Percentiles rank a stretch among this genome's conserved stretches.
phyloP scores from a whole-genome alignment of 2,329 filamentous ascomycete genomes.

The Penicillium sclerotiorum region DNA sequence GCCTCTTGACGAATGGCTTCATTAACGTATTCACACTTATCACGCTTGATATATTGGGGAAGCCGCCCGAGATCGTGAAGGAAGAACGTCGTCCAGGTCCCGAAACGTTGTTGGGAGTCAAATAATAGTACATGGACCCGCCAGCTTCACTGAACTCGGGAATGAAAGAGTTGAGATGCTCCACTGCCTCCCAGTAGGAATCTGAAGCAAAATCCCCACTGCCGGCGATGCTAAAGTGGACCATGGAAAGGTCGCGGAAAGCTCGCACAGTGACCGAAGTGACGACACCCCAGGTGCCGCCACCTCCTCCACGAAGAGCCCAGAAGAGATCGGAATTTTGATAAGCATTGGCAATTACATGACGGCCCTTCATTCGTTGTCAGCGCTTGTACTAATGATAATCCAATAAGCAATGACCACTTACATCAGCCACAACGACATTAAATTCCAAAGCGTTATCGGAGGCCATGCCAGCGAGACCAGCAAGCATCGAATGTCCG shows the following conservation, averaged over 20 bases:
- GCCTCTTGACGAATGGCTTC: neutral
- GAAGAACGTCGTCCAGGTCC: neutral
- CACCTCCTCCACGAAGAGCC: constrained; percentile 59
- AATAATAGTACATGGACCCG: constrained; percentile 1
- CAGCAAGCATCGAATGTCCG: constrained; percentile 52
- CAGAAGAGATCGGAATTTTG: constrained; percentile 47
- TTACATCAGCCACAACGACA: constrained; percentile 40
- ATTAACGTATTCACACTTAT: neutral
- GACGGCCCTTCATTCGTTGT: constrained; percentile 3
- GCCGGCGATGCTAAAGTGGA: constrained; percentile 12
- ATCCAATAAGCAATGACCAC: neutral
- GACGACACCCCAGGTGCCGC: constrained; percentile 51
- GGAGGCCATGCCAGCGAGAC: constrained; percentile 45
- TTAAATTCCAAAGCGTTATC: constrained; percentile 49
- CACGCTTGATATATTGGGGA: neutral
- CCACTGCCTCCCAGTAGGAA: constrained; percentile 3
- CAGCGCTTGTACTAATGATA: neutral
- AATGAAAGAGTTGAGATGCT: constrained; percentile 2
- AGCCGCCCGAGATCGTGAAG: neutral
- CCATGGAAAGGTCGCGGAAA: constrained; percentile 37
- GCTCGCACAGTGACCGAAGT: constrained; percentile 44
- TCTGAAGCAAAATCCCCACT: neutral
- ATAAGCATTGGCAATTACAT: constrained; percentile 11
- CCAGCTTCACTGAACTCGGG: constrained; percentile 6
- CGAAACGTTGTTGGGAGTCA: neutral